These are phyloP conservation scores for Nitzschia inconspicua DNA, from an alignment of 108 stramenopile genomes.

Conservation along the genomic window DNA sequence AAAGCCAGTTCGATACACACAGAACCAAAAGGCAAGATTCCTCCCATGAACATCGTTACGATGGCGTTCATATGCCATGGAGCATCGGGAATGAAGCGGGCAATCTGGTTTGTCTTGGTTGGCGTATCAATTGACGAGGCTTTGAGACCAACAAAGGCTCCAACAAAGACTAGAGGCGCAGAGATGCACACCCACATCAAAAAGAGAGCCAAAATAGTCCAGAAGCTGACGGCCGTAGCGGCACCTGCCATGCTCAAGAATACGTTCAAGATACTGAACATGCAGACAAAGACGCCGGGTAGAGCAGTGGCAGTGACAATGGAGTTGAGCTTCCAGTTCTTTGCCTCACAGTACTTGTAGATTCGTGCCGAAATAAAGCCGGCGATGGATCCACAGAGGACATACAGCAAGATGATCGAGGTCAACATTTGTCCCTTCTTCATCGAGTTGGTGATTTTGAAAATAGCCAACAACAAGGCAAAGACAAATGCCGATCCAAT, in stretches of 20 bases:
- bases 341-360: slow-evolving; percentile 92
- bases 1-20: slow-evolving; percentile 99
- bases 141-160: slow-evolving; percentile 92
- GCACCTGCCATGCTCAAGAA: slow-evolving; percentile 83
- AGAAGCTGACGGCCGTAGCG: slow-evolving; percentile 91
- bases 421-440: slow-evolving; percentile 95
- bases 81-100: slow-evolving; percentile 84
- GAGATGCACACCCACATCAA: slow-evolving; percentile 86
- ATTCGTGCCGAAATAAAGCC: slow-evolving; percentile 88
- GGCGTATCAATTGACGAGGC: slow-evolving; percentile 79
- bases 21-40: slow-evolving; percentile 97
- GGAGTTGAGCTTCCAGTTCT: slow-evolving; percentile 79
- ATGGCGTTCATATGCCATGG: slow-evolving; percentile 80
- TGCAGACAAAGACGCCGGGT: slow-evolving; percentile 75
- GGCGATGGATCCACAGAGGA: slow-evolving; percentile 86
- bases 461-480: slow-evolving; percentile 75
- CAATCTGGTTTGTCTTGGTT: slow-evolving; percentile 93
- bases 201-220: slow-evolving; percentile 85
- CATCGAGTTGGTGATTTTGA: slow-evolving; percentile 89
- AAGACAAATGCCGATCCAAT: slow-evolving; percentile 81
- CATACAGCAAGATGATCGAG: slow-evolving; percentile 91
- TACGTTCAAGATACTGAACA: slow-evolving; percentile 86
- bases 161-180: slow-evolving; percentile 95
- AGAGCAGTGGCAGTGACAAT: slow-evolving; percentile 82
- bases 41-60: slow-evolving; percentile 83